phyloP scores from a whole-genome alignment of 345 rosid genomes.

The Aquilaria sinensis region DNA sequence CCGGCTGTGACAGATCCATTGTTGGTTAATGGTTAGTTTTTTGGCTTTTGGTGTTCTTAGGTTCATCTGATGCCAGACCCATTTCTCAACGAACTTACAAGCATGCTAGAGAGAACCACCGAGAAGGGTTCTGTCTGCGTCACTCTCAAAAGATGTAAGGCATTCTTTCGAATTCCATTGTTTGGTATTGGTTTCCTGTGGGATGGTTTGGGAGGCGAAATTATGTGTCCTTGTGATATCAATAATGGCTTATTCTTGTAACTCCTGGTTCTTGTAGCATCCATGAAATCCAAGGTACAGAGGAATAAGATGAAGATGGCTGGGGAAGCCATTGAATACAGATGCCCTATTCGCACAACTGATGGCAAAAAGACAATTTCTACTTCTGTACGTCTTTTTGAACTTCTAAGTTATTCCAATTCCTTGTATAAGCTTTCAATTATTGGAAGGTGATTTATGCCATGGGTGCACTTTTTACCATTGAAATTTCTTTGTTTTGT shows the following conservation, averaged over 20 bases:
- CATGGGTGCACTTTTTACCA: no score
- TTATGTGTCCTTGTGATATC: neutral
- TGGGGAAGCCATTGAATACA: conserved; percentile 60
- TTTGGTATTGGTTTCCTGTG: neutral
- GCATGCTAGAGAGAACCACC: conserved; percentile 78
- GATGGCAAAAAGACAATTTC: conserved; percentile 74
- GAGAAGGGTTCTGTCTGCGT: conserved; percentile 91
- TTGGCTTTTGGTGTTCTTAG: conserved; percentile 20
- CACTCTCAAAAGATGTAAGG: conserved; percentile 83
- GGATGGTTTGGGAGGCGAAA: neutral
- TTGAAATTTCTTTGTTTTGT: no score
- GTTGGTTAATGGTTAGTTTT: no score
- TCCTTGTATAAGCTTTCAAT: no score
- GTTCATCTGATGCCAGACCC: conserved; percentile 81
- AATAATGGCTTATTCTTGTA: neutral
- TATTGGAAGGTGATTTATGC: no score
- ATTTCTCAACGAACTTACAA: conserved; percentile 81
- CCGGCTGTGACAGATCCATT: neutral
- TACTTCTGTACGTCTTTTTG: conserved; percentile 52
- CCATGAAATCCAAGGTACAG: conserved; percentile 74
- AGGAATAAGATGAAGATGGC: conserved; percentile 58
- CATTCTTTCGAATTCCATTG: neutral
- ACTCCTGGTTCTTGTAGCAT: conserved; percentile 34
- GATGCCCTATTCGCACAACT: conserved; percentile 90
- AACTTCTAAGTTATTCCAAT: neutral